These are phyloP conservation scores for Leccinum uliginosum DNA, from an alignment of 768 basidiomycete genomes.

Conservation along the genomic window DNA sequence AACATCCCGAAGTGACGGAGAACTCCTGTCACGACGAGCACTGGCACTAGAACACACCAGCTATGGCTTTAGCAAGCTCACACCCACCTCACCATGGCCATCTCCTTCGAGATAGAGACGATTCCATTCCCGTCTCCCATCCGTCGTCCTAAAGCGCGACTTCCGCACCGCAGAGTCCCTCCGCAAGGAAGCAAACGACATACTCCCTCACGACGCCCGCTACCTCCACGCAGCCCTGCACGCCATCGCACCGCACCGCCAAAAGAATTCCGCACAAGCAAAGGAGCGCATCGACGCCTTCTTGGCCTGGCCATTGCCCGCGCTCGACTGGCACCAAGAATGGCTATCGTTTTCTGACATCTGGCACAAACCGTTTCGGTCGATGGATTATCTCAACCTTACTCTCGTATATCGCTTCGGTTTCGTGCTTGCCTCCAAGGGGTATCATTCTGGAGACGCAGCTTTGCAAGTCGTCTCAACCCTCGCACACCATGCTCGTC, in stretches of 20 bases:
- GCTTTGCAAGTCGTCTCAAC: conserved; percentile 33
- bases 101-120: too few relatives aligned
- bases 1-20: too few relatives aligned
- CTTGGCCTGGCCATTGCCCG: conserved; percentile 43
- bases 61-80: too few relatives aligned
- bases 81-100: too few relatives aligned
- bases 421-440: conserved; percentile 47
- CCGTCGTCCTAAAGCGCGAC: too few relatives aligned
- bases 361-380: conserved; percentile 32
- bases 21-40: too few relatives aligned
- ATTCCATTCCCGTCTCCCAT: too few relatives aligned
- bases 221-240: conserved; percentile 39
- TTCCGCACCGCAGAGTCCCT: conserved; percentile 16
- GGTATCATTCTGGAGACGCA: too few relatives aligned
- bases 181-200: conserved; percentile 32
- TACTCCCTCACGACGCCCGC: conserved; percentile 25
- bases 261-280: conserved; percentile 3
- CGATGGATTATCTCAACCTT: conserved; percentile 29
- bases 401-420: conserved; percentile 34
- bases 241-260: conserved; percentile 22
- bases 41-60: too few relatives aligned
- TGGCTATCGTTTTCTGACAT: conserved; percentile 20
- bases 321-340: conserved; percentile 31
- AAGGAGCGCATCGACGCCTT: conserved; percentile 5
- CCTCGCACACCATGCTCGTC: conserved; percentile 42